Base-by-base conservation (phyloP, 345 rosid genomes). In the Lumnitzera littorea region DNA sequence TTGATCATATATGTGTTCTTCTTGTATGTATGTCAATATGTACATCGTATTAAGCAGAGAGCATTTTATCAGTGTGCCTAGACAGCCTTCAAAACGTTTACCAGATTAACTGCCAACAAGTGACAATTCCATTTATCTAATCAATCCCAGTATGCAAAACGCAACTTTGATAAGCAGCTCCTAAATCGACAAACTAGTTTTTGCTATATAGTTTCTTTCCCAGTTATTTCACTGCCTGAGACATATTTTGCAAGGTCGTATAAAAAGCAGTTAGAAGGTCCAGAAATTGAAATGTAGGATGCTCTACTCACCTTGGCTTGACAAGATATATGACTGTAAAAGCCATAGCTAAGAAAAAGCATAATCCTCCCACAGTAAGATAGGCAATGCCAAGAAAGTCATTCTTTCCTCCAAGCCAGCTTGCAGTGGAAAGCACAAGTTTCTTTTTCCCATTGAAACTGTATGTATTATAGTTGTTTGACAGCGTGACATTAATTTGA, bases 391-490 rank as follows among this genome's bases (percentile, higher is more conserved):
- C 99, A 12, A 94, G 91, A 72, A 94, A 94, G 78, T 91, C 91
- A 10, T 91, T 94, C 82, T 83, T 86, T 69, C 99, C 97, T 68
- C 99, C 99, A 56, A 94, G 97, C 96, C 97, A 94, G 84, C 91
- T 90, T 24, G 97, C 78, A 36, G 97, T 94, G 25, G 97, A 94
- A 58, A 94, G 95, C 58, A 94, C 99, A 53, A 94, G 95, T 66
- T 78, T 91, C 86, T 94, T 94, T 78, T 91, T 94, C 67, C 97
- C 99, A 65, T 70, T 73, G 56, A 94, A 94, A 71, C 97, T 90
- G 78, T 94, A 94, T 0, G 99, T 94, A 70, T 94, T 94, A 78
- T 94, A 90, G 66, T 69, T 53, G 79, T 94, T 94, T 57, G 9
- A 48, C 83, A 94, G 50, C 0, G 62, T 74, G 51, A 94, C 92